A percentile compares a stretch with the other conserved stretches of the same genome.
These are phyloP conservation scores for Alternaria sp. DNA, from an alignment of 2,329 filamentous ascomycete species.

Conservation along the genomic window DNA sequence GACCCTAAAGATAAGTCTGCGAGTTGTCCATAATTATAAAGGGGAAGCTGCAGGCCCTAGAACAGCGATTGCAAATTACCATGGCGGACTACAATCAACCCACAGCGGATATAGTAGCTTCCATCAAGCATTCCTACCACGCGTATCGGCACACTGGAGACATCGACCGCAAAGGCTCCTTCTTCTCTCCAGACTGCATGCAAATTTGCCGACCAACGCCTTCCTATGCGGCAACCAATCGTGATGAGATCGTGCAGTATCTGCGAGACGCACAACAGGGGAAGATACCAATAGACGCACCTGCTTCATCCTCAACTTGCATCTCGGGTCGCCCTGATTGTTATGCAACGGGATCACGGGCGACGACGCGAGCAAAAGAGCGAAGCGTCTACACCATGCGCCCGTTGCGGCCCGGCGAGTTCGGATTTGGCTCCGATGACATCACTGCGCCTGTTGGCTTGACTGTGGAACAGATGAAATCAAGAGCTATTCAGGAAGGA, in stretches of 20 bases:
- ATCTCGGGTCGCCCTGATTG: neutral
- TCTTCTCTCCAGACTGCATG: constrained; percentile 24
- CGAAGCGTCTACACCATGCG: constrained; percentile 21
- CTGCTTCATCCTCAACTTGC: neutral
- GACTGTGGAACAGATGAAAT: constrained; percentile 2
- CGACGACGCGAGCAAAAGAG: neutral
- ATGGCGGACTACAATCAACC: neutral
- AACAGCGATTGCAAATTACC: neutral
- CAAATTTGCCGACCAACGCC: constrained; percentile 25
- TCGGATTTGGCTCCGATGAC: constrained; percentile 13
- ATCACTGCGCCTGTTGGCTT: constrained; percentile 8
- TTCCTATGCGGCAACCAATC: constrained; percentile 18
- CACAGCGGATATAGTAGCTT: constrained; percentile 1
- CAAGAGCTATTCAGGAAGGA: constrained; percentile 8
- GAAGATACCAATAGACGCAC: neutral
- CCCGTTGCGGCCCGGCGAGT: constrained; percentile 9
- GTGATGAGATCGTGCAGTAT: constrained; percentile 20
- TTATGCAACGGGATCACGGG: neutral
- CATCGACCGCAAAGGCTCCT: constrained; percentile 16
- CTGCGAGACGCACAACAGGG: constrained; percentile 20
- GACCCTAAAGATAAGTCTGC: neutral
- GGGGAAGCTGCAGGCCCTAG: neutral
- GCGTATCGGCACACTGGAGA: constrained; percentile 20
- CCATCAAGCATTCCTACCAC: constrained; percentile 20
- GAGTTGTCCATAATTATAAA: neutral